phyloP scores from a whole-genome alignment of 495 filamentous ascomycete genomes.

The Patellaria atrata region DNA sequence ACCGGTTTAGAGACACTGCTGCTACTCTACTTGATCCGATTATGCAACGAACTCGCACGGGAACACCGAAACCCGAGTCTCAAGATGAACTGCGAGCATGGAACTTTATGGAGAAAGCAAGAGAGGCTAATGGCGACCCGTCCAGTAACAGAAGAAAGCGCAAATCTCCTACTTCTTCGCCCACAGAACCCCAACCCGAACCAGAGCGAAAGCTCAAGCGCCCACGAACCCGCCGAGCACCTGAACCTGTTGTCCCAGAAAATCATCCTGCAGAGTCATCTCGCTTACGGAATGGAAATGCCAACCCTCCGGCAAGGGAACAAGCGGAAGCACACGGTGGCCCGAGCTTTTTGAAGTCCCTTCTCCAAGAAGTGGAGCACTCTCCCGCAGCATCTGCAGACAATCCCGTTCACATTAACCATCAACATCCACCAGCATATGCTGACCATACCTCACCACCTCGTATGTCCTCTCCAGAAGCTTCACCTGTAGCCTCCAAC shows the following conservation, averaged over 20 bases:
- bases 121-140: constrained; percentile 14
- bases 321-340: no score
- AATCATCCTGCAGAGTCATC: no score
- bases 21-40: constrained; percentile 26
- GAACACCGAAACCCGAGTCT: constrained; percentile 35
- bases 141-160: constrained; percentile 47
- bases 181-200: constrained; percentile 43
- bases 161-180: constrained; percentile 64
- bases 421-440: constrained; percentile 32
- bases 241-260: constrained; percentile 36
- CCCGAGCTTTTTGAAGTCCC: constrained; percentile 61
- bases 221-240: constrained; percentile 50
- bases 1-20: constrained; percentile 50
- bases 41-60: constrained; percentile 5
- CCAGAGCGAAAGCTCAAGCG: constrained; percentile 72
- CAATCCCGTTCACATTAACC: constrained; percentile 30
- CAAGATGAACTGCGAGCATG: constrained; percentile 72
- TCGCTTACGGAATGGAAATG: no score
- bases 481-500: constrained; percentile 51
- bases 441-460: constrained; percentile 34
- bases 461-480: constrained; percentile 52
- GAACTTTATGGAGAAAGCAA: constrained; percentile 59
- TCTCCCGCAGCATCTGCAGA: constrained; percentile 42
- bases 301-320: no score
- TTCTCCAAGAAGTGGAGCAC: constrained; percentile 76